Evolutionary conservation across 208 protist genomes (phyloP).

Genomic region (Crithidia expoeki): DNA sequence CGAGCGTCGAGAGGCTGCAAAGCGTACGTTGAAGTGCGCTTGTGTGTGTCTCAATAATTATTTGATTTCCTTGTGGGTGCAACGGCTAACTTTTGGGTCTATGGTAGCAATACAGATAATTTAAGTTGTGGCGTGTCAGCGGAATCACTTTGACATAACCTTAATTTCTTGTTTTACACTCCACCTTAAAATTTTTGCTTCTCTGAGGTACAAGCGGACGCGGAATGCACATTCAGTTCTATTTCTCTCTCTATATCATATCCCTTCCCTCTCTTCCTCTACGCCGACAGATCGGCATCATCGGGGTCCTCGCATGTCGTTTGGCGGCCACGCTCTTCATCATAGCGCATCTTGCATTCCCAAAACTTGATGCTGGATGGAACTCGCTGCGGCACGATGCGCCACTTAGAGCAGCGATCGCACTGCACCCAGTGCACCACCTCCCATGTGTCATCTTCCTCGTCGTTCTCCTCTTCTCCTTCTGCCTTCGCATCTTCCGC

Average conservation of each 20-base stretch:
- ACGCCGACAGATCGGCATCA: constrained; percentile 50
- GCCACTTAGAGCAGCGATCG: constrained; percentile 83
- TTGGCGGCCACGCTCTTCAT: constrained; percentile 27
- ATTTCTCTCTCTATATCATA: not conserved
- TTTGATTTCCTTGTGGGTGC: too few relatives aligned
- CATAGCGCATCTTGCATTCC: constrained; percentile 72
- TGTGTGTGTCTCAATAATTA: too few relatives aligned
- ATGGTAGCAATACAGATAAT: not conserved
- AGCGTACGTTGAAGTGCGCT: too few relatives aligned
- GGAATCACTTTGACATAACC: too few relatives aligned
- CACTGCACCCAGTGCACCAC: constrained; percentile 87
- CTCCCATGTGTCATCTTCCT: constrained; percentile 27
- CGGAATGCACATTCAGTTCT: too few relatives aligned
- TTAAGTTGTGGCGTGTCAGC: not conserved
- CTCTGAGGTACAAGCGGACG: too few relatives aligned
- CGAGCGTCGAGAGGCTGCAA: too few relatives aligned
- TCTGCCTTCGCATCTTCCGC: not conserved
- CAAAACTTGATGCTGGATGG: constrained; percentile 42
- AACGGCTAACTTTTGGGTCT: too few relatives aligned
- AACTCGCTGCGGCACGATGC: constrained; percentile 66
- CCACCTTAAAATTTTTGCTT: too few relatives aligned
- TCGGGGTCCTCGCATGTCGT: constrained; percentile 74
- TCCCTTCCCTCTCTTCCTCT: not conserved
- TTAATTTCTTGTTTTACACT: too few relatives aligned
- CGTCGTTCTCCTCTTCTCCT: constrained; percentile 15